Conservation (phyloP, 306 rosid species). For the Vachellia collinsii region DNA sequence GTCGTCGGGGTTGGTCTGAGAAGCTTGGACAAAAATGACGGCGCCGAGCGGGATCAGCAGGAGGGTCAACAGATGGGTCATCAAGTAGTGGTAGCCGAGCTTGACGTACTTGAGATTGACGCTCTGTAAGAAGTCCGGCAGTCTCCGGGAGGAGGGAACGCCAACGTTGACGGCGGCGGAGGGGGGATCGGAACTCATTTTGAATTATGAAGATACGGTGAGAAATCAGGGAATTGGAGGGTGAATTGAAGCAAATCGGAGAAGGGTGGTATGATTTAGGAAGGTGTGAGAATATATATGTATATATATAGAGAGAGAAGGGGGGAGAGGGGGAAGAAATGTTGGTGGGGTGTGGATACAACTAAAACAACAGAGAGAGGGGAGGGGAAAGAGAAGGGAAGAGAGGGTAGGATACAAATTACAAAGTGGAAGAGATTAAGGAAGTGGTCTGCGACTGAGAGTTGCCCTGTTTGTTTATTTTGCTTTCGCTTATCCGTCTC, state of each 20-base stretch:
- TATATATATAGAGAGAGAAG: not conserved
- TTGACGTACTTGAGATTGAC: constrained; percentile 62
- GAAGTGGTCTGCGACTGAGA: not conserved
- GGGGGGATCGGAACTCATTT: constrained; percentile 24
- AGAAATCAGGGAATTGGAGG: constrained; percentile 4
- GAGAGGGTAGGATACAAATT: not conserved
- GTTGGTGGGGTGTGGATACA: constrained; percentile 31
- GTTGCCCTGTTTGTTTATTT: no score
- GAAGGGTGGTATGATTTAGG: not conserved
- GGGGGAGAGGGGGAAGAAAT: not conserved
- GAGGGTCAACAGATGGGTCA: constrained; percentile 50
- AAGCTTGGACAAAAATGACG: constrained; percentile 40
- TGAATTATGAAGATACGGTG: not conserved
- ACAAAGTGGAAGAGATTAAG: not conserved
- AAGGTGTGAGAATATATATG: not conserved
- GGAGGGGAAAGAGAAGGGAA: not conserved
- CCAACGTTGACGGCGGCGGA: not conserved
- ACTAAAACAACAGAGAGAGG: constrained; percentile 15
- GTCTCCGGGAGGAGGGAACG: constrained; percentile 28
- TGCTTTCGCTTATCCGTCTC: not conserved
- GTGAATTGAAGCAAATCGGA: not conserved
- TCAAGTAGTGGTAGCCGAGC: constrained; percentile 59
- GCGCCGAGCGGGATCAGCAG: constrained; percentile 48
- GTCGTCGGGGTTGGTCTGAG: constrained; percentile 41
- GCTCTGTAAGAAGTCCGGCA: constrained; percentile 47